Evolutionary conservation across 2,329 filamentous ascomycete species (phyloP).

Genomic region (Fusarium sp.): DNA sequence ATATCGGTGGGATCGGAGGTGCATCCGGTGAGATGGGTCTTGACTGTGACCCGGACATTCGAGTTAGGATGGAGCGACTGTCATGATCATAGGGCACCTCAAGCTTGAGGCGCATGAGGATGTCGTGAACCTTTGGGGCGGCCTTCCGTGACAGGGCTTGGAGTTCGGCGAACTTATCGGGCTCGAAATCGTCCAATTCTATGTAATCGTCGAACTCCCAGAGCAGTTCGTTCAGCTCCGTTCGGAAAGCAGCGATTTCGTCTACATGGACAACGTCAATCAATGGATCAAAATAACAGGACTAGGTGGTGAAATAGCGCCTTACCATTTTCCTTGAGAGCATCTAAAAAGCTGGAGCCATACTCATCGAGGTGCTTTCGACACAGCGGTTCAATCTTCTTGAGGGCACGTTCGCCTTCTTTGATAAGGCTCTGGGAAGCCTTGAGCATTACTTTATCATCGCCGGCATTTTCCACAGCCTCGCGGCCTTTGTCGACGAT

Average conservation of each 20-base stretch:
- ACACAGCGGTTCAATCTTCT: slow-evolving; percentile 66
- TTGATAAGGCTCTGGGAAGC: slow-evolving; percentile 62
- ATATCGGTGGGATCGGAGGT: slow-evolving; percentile 45
- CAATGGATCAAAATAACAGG: slow-evolving; percentile 3
- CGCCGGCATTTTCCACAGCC: slow-evolving; percentile 63
- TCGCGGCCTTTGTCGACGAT: slow-evolving; percentile 65
- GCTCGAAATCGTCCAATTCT: slow-evolving; percentile 64
- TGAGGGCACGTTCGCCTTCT: slow-evolving; percentile 64
- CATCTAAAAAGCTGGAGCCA: slow-evolving; percentile 62
- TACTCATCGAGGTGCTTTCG: slow-evolving; percentile 63
- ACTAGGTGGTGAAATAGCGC: neutral
- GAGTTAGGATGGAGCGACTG: slow-evolving; percentile 48
- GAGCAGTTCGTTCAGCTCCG: slow-evolving; percentile 63
- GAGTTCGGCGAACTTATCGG: slow-evolving; percentile 62
- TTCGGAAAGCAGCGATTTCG: slow-evolving; percentile 63
- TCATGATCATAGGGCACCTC: slow-evolving; percentile 51
- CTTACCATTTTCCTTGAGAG: slow-evolving; percentile 68
- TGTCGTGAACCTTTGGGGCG: slow-evolving; percentile 63
- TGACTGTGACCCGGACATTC: slow-evolving; percentile 46
- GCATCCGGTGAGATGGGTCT: slow-evolving; percentile 48
- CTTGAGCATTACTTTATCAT: slow-evolving; percentile 62
- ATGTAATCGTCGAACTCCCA: slow-evolving; percentile 71
- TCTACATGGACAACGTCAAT: slow-evolving; percentile 50
- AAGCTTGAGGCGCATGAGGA: slow-evolving; percentile 68
- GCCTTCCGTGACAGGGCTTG: slow-evolving; percentile 63